Evolutionary conservation across 768 basidiomycete species (phyloP).

Genomic region (Trametes coccinea): DNA sequence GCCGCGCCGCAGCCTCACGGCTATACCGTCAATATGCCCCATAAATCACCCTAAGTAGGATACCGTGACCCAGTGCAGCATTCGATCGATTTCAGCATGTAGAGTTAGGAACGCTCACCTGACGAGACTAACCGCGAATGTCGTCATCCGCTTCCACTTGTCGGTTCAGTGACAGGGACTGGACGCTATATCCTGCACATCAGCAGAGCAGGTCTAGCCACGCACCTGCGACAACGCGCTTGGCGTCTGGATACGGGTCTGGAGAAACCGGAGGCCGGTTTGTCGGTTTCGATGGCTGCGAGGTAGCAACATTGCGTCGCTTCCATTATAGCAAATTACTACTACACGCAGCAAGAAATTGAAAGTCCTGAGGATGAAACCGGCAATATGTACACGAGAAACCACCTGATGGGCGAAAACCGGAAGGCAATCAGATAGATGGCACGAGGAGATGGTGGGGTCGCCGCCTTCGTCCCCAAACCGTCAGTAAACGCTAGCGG

Average conservation of each 20-base stretch:
- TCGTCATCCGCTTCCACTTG: not conserved
- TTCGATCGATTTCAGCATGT: slow-evolving; percentile 1
- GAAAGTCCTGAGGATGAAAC: not conserved
- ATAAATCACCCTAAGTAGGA: not conserved
- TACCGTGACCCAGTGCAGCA: slow-evolving; percentile 4
- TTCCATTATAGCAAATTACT: not conserved
- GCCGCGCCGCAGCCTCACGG: not conserved
- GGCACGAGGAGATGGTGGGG: not conserved
- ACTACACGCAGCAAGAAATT: not conserved
- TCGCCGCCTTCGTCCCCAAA: not conserved
- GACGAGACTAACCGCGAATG: not conserved
- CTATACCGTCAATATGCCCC: not conserved
- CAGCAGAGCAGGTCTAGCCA: no score
- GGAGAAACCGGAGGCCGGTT: not conserved
- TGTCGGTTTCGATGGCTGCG: not conserved
- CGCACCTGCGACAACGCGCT: not conserved
- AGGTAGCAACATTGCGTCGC: not conserved
- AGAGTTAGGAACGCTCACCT: slow-evolving; percentile 1
- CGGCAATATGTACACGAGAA: not conserved
- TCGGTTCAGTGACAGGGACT: no score
- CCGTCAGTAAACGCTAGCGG: not conserved
- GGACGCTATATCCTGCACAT: no score
- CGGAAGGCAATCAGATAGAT: not conserved
- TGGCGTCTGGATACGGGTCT: no score
- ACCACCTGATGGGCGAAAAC: slow-evolving; percentile 5